phyloP scores from a whole-genome alignment of 768 basidiomycete species.

The Rubroboletus satanas region DNA sequence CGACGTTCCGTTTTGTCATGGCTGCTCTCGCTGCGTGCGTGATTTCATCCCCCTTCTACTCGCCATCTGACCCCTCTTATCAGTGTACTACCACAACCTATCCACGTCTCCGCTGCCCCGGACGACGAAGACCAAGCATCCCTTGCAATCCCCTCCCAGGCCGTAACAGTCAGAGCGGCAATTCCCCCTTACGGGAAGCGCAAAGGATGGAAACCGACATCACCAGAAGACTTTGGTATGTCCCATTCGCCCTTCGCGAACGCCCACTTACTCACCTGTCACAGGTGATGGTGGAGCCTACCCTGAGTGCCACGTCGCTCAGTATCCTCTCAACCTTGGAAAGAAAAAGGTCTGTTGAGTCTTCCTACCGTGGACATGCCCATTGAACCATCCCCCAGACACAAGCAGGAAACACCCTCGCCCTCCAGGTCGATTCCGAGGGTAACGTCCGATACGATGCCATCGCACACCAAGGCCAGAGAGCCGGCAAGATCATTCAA shows the following conservation, averaged over 20 bases:
- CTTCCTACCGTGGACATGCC: neutral
- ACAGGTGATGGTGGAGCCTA: constrained; percentile 81
- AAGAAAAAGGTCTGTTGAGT: constrained; percentile 74
- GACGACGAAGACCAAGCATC: constrained; percentile 60
- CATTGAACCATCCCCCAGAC: constrained; percentile 46
- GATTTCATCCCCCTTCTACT: neutral
- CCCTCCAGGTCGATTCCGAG: constrained; percentile 93
- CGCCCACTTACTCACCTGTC: neutral
- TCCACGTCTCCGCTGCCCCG: constrained; percentile 46
- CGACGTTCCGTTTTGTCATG: constrained; percentile 33
- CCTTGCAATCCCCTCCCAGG: constrained; percentile 31
- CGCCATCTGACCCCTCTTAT: neutral
- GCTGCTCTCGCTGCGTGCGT: constrained; percentile 77
- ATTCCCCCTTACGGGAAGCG: constrained; percentile 87
- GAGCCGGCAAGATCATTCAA: constrained; percentile 80
- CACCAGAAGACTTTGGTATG: constrained; percentile 81
- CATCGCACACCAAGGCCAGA: constrained; percentile 93
- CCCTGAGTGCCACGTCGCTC: constrained; percentile 95
- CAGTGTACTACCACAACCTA: constrained; percentile 67
- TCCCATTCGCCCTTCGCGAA: constrained; percentile 12
- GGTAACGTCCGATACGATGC: constrained; percentile 97
- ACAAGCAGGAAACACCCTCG: constrained; percentile 89
- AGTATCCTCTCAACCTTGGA: constrained; percentile 95
- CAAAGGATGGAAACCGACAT: constrained; percentile 78
- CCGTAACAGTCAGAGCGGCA: constrained; percentile 46